These are phyloP conservation scores for Aspergillus incahuasiensis DNA, from an alignment of 495 filamentous ascomycete genomes.

Conservation along the genomic window DNA sequence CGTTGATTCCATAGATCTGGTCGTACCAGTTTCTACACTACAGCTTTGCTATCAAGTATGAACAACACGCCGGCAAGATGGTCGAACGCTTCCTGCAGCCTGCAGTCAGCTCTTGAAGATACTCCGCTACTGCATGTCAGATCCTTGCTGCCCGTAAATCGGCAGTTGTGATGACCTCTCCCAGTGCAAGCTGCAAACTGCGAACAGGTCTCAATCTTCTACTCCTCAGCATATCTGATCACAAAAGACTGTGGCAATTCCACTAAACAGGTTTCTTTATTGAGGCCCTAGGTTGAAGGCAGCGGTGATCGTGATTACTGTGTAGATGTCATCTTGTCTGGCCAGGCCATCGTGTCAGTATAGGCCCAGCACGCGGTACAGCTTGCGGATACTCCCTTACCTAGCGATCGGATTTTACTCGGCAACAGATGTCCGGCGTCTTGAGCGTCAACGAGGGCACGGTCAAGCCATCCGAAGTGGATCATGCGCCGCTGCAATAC, in stretches of 20 bases:
- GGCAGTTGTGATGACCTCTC: not conserved
- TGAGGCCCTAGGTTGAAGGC: not conserved
- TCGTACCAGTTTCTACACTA: not conserved
- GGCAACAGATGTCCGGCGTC: not conserved
- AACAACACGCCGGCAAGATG: not conserved
- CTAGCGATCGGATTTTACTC: not conserved
- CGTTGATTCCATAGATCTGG: not conserved
- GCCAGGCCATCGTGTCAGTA: not conserved
- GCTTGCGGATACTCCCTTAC: not conserved
- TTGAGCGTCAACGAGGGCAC: not conserved
- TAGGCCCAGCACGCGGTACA: not conserved
- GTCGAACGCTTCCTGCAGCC: not conserved
- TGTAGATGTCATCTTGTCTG: constrained; percentile 12
- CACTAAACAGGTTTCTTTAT: not conserved
- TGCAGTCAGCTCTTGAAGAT: not conserved
- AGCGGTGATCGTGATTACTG: constrained; percentile 10
- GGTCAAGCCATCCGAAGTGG: not conserved
- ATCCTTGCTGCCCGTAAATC: not conserved
- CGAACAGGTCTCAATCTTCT: not conserved
- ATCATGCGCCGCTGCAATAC: not conserved
- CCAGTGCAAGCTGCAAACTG: not conserved
- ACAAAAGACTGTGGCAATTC: not conserved
- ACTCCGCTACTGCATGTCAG: constrained; percentile 3
- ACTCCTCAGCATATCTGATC: not conserved
- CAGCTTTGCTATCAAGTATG: not conserved